Percentiles rank a stretch among this genome's conserved stretches.
These are phyloP conservation scores for Galerina marginata DNA, from an alignment of 768 basidiomycete genomes.

Conservation along the genomic window DNA sequence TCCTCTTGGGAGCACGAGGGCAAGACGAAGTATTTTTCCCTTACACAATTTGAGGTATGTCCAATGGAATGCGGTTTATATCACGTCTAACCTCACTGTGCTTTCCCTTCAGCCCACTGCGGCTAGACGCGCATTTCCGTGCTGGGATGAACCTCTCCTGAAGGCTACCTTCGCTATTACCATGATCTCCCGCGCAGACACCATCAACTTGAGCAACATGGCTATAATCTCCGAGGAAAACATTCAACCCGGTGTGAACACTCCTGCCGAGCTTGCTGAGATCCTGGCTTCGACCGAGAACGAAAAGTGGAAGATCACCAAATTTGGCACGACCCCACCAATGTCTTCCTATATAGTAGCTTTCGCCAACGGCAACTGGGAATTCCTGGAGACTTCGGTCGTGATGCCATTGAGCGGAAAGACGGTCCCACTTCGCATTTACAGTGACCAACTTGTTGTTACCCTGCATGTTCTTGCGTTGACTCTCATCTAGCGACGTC, in stretches of 20 bases:
- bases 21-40: slow-evolving; percentile 67
- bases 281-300: slow-evolving; percentile 46
- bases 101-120: slow-evolving; percentile 68
- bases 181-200: slow-evolving; percentile 77
- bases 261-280: slow-evolving; percentile 38
- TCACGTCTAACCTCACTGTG: background rate
- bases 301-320: slow-evolving; percentile 78
- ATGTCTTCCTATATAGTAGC: slow-evolving; percentile 93
- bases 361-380: slow-evolving; percentile 82
- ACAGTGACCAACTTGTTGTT: slow-evolving; percentile 49
- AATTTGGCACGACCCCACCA: slow-evolving; percentile 82
- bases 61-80: background rate
- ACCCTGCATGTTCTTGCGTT: background rate
- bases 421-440: slow-evolving; percentile 82
- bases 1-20: slow-evolving; percentile 68
- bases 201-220: slow-evolving; percentile 89
- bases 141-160: slow-evolving; percentile 92
- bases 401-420: slow-evolving; percentile 53
- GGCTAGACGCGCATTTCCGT: slow-evolving; percentile 83
- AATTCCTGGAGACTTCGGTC: slow-evolving; percentile 75
- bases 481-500: slow-evolving; percentile 60
- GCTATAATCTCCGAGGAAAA: slow-evolving; percentile 64
- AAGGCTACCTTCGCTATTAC: slow-evolving; percentile 84
- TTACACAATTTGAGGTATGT: slow-evolving; percentile 88
- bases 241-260: slow-evolving; percentile 37